Evolutionary conservation across 176 grass and related monocot species (phyloP).

Genomic region (Melocanna baccifera): DNA sequence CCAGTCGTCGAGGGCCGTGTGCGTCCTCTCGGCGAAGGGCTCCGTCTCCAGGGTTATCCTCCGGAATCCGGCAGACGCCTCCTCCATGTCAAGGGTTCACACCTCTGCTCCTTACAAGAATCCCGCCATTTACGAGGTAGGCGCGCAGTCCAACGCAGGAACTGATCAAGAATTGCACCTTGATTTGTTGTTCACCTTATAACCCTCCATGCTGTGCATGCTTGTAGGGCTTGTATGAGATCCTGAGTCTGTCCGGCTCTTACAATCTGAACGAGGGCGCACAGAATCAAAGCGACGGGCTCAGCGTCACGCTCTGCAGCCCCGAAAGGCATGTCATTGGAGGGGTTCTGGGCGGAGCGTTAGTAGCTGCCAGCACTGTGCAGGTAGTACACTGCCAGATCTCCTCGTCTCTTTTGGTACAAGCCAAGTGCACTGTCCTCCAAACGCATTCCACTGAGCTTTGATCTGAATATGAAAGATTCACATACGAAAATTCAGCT

Average conservation of each 20-base stretch:
- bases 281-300: conserved; percentile 35
- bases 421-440: background rate
- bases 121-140: conserved; percentile 48
- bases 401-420: background rate
- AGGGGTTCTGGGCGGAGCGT: conserved; percentile 56
- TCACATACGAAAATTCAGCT: background rate
- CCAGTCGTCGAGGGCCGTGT: conserved; percentile 63
- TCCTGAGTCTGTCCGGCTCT: conserved; percentile 60
- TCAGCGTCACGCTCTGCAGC: conserved; percentile 67
- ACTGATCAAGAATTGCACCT: background rate
- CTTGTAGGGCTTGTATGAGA: conserved; percentile 65
- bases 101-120: conserved; percentile 27
- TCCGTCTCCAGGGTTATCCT: conserved; percentile 67
- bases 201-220: background rate
- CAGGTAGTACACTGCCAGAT: conserved; percentile 37
- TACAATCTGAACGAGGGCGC: conserved; percentile 59
- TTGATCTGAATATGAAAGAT: background rate
- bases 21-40: conserved; percentile 77
- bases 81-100: conserved; percentile 25
- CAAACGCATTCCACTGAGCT: background rate
- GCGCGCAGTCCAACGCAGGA: background rate
- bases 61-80: conserved; percentile 38
- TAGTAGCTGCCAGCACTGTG: conserved; percentile 59
- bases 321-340: conserved; percentile 64
- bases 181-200: background rate